phyloP scores from a whole-genome alignment of 192 early-diverging fungal genomes.

The Pecoramyces ruminantium region DNA sequence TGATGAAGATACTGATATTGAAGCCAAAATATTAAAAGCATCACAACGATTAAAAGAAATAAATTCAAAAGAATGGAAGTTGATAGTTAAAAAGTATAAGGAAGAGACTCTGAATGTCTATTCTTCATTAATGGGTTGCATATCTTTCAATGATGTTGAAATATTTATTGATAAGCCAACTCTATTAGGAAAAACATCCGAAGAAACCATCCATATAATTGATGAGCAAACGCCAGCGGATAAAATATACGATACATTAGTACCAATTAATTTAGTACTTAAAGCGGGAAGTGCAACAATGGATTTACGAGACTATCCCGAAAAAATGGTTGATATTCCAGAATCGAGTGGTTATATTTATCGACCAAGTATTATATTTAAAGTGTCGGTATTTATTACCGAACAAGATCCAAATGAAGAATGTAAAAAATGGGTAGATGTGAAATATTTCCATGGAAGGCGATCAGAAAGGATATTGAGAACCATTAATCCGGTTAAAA shows the following conservation, averaged over 20 bases:
- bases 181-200: not conserved
- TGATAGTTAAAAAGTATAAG: not conserved
- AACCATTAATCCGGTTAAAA: not conserved
- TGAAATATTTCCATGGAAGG: not conserved
- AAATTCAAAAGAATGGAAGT: not conserved
- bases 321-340: not conserved
- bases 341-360: not conserved
- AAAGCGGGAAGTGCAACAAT: not conserved
- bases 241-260: not conserved
- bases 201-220: not conserved
- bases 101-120: not conserved
- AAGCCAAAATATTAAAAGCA: not conserved
- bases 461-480: not conserved
- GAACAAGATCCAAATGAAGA: not conserved
- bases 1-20: not conserved
- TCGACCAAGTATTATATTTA: not conserved
- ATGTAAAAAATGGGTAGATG: not conserved
- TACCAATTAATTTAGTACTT: not conserved
- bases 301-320: not conserved
- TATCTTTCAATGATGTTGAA: not conserved
- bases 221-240: not conserved
- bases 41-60: not conserved
- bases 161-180: not conserved
- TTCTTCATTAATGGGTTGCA: not conserved
- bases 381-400: not conserved